Conservation (phyloP, 352 stramenopile genomes). For the Phytophthora hybrid region DNA sequence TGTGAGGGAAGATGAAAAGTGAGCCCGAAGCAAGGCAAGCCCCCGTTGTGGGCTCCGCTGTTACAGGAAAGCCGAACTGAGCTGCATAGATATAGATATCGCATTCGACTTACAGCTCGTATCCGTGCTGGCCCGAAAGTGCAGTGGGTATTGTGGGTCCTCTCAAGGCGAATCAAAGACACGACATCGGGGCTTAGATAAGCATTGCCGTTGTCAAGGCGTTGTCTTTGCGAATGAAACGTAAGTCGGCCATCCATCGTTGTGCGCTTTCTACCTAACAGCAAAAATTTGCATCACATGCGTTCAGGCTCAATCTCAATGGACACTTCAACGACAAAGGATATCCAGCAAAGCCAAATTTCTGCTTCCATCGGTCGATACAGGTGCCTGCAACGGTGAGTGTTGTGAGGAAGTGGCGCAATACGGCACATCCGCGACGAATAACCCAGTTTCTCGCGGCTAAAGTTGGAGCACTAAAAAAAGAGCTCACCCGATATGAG, state of each 20-base stretch:
- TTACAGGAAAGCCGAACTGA: background rate
- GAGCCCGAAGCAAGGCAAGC: background rate
- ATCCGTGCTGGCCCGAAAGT: background rate
- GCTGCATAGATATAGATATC: background rate
- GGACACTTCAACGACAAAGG: background rate
- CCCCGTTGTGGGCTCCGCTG: background rate
- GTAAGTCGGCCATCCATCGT: background rate
- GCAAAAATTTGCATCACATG: background rate
- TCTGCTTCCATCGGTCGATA: too few species aligned
- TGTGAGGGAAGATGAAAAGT: slow-evolving; percentile 7
- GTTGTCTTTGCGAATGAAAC: background rate
- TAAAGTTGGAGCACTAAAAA: too few species aligned
- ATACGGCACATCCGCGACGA: too few species aligned
- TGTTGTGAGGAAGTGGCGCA: too few species aligned
- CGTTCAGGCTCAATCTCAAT: background rate
- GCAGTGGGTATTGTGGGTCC: too few species aligned
- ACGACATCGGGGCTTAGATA: background rate
- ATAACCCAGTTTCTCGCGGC: too few species aligned
- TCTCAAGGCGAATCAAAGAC: background rate
- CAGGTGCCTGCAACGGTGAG: too few species aligned
- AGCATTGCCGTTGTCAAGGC: too few species aligned
- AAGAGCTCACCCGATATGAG: too few species aligned
- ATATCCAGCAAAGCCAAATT: background rate
- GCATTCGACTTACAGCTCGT: background rate
- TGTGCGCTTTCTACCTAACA: background rate